Conservation (phyloP, 352 stramenopile genomes). For the Pythium diclinum region DNA sequence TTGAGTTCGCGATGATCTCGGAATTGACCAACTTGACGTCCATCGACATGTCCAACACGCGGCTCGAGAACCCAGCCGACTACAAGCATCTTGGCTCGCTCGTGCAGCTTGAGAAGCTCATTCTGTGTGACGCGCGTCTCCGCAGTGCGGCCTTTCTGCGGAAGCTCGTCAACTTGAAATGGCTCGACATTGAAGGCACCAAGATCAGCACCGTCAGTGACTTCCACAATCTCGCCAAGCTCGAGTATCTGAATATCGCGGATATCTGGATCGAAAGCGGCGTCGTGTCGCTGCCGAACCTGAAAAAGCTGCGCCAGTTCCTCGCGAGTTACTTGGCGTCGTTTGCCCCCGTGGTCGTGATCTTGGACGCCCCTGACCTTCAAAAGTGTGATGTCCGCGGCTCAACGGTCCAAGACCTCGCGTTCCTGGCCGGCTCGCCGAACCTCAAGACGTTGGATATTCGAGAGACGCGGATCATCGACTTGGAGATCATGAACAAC, state of each 20-base stretch:
- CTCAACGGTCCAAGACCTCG: conserved; percentile 14
- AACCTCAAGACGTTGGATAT: conserved; percentile 24
- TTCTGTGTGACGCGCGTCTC: conserved; percentile 31
- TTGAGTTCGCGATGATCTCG: conserved; percentile 16
- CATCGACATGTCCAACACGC: conserved; percentile 26
- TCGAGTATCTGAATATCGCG: conserved; percentile 23
- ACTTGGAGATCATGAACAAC: conserved; percentile 5
- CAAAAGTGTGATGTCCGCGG: conserved; percentile 25
- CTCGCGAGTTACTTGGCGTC: conserved; percentile 27
- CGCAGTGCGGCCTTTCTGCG: conserved; percentile 16
- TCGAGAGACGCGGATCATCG: conserved; percentile 20
- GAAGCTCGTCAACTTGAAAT: conserved; percentile 17
- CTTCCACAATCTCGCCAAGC: conserved; percentile 7
- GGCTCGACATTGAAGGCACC: conserved; percentile 28
- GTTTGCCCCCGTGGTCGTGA: conserved; percentile 17
- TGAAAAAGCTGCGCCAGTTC: conserved; percentile 18
- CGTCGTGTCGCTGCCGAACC: conserved; percentile 16
- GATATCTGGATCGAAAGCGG: conserved; percentile 24
- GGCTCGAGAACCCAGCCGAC: conserved; percentile 52
- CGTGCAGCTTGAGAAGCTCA: conserved; percentile 46
- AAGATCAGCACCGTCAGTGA: conserved; percentile 26
- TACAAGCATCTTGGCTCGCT: conserved; percentile 40
- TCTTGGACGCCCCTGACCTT: conserved; percentile 19
- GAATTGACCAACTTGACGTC: conserved; percentile 23
- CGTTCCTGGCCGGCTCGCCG: conserved; percentile 15